Evolutionary conservation across 495 filamentous ascomycete genomes (phyloP).

Genomic region (Aspergillus avenaceus): DNA sequence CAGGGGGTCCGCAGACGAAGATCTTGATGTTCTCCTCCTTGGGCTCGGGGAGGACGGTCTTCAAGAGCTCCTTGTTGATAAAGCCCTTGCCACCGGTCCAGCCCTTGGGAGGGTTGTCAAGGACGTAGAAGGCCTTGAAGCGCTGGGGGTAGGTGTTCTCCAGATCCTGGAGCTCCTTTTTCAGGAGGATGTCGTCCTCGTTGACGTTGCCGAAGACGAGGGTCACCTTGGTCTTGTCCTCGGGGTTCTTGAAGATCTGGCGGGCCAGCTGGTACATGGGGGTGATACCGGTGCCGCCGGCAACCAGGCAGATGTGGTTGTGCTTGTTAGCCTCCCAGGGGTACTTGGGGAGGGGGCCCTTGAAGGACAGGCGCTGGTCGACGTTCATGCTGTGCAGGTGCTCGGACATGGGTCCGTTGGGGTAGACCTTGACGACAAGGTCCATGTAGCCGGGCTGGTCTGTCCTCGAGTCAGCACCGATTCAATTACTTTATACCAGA

Average conservation of each 20-base stretch:
- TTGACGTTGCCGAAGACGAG: constrained; percentile 84
- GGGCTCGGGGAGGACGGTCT: constrained; percentile 88
- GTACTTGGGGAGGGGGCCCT: constrained; percentile 95
- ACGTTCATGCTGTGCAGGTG: constrained; percentile 80
- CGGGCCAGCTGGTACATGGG: constrained; percentile 86
- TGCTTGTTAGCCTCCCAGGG: constrained; percentile 91
- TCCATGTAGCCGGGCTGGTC: constrained; percentile 77
- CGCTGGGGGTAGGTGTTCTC: constrained; percentile 93
- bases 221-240: constrained; percentile 94
- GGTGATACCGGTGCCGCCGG: constrained; percentile 93
- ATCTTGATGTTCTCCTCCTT: constrained; percentile 87
- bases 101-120: constrained; percentile 78
- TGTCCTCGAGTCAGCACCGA: no score
- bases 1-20: constrained; percentile 87
- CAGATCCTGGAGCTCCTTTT: constrained; percentile 72
- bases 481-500: no score
- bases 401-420: constrained; percentile 82
- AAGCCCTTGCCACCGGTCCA: constrained; percentile 74
- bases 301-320: constrained; percentile 84
- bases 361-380: constrained; percentile 78
- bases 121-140: constrained; percentile 84
- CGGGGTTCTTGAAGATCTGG: constrained; percentile 89
- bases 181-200: constrained; percentile 85
- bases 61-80: constrained; percentile 83
- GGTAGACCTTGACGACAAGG: constrained; percentile 87